Percentiles rank a stretch among this genome's conserved stretches.
Conservation (phyloP, 1,139 yeast genomes). For the Maudiozyma humilis region DNA sequence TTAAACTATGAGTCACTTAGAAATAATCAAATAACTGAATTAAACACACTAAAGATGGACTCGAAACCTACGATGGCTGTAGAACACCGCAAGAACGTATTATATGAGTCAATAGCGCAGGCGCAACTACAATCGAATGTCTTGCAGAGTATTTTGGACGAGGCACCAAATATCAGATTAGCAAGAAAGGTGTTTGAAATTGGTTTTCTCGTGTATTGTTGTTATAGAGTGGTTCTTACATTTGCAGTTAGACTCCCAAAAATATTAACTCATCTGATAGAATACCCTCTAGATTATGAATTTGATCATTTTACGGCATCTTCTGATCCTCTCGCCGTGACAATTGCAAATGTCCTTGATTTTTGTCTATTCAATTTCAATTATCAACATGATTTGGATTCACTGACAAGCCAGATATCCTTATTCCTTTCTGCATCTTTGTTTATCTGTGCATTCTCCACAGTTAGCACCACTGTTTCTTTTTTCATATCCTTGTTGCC, state of each 20-base stretch:
- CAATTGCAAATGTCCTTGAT: slow-evolving; percentile 45
- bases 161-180: slow-evolving; percentile 14
- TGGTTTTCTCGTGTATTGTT: slow-evolving; percentile 25
- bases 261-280: slow-evolving; percentile 16
- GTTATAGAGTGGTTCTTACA: slow-evolving; percentile 23
- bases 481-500: slow-evolving; percentile 31
- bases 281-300: slow-evolving; percentile 18
- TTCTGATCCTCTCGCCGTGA: slow-evolving; percentile 58
- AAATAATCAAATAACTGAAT: slow-evolving; percentile 8
- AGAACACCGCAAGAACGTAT: slow-evolving; percentile 10
- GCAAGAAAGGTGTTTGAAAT: slow-evolving; percentile 20
- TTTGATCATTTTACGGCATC: slow-evolving; percentile 16
- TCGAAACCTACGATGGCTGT: slow-evolving; percentile 3
- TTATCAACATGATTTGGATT: slow-evolving; percentile 39
- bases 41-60: slow-evolving; percentile 13
- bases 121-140: slow-evolving; percentile 23
- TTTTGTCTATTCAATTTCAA: slow-evolving; percentile 28
- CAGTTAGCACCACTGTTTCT: slow-evolving; percentile 46
- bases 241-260: slow-evolving; percentile 23
- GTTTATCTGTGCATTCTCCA: slow-evolving; percentile 60
- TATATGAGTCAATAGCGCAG: slow-evolving; percentile 24
- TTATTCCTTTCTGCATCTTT: slow-evolving; percentile 56
- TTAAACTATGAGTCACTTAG: slow-evolving; percentile 12
- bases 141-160: slow-evolving; percentile 16
- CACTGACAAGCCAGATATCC: slow-evolving; percentile 56